Conservation (phyloP, 2,329 filamentous ascomycete genomes). For the Fusarium bulbicola region DNA sequence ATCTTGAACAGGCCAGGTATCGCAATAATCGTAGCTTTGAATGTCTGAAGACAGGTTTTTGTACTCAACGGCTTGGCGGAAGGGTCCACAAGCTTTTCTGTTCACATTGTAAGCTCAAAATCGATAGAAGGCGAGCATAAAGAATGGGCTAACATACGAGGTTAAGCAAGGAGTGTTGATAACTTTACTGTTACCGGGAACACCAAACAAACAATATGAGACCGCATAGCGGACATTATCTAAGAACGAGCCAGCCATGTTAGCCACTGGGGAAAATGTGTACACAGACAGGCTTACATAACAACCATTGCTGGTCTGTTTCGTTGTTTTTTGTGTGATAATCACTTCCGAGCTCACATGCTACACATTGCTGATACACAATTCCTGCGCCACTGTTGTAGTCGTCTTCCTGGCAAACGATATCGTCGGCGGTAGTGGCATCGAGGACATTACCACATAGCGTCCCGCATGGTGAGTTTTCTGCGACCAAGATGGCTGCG, state of each 20-base stretch:
- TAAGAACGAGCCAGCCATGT: conserved; percentile 38
- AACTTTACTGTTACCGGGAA: conserved; percentile 55
- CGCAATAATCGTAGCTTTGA: conserved; percentile 64
- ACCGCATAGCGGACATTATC: conserved; percentile 67
- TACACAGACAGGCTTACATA: conserved; percentile 58
- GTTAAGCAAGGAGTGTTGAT: conserved; percentile 61
- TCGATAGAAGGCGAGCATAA: not conserved
- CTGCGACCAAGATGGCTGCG: conserved; percentile 53
- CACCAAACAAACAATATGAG: conserved; percentile 64
- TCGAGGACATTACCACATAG: conserved; percentile 64
- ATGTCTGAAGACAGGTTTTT: conserved; percentile 58
- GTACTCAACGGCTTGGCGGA: conserved; percentile 58
- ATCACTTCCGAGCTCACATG: conserved; percentile 61
- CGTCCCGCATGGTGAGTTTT: conserved; percentile 59
- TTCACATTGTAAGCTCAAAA: not conserved
- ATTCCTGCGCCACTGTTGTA: conserved; percentile 54
- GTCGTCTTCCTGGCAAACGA: conserved; percentile 56
- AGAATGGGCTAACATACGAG: conserved; percentile 49
- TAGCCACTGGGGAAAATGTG: not conserved
- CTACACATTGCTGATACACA: conserved; percentile 61
- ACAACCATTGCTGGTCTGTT: conserved; percentile 62
- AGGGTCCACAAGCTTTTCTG: conserved; percentile 63
- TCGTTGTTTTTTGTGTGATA: conserved; percentile 53
- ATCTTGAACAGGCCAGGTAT: conserved; percentile 54
- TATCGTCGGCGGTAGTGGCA: conserved; percentile 55